Base-by-base conservation (phyloP, 768 basidiomycete genomes). In the Gyrodon lividus region DNA sequence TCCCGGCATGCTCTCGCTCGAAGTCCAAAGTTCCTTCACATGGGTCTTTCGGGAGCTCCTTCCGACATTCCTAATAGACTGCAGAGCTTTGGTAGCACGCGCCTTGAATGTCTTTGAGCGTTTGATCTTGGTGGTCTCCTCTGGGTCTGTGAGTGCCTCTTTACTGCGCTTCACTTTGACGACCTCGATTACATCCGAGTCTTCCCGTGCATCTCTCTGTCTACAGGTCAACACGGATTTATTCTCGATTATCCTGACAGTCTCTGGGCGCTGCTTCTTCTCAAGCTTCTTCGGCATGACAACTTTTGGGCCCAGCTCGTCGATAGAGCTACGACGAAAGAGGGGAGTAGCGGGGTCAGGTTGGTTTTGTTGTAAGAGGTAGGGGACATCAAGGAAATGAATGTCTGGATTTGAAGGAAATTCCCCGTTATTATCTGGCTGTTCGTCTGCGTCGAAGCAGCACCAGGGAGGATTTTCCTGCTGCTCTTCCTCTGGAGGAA, bases 401-500 rank as follows among this genome's bases (percentile, higher is more conserved):
- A 69, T 56, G 64, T 75, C 65, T 20, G 52, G 58, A 50, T 44
- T 26, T 17, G 57, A 63, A 26, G 59, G 40, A 37, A 52, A 50
- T 54, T 52, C 50, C 10, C 33, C 23, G 26, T 49, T 52, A 41
- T 55, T 51, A 47, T 64, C 66, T 31, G 62, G 60, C 19, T 48
- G 63, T 48, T 68, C 54, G 44, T 72, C 71, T 20, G 82, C 81
- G 60, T 82, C 74, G 61, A 82, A 83, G 63, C 70, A 82, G 57
- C 80, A 81, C 74, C 77, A 82, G 19, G 79, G 70, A 6, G 77
- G 77, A n/a, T 67, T 69, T 17, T 75, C 61, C 52, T 48, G 62
- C 17, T 70, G 68, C 43, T 84, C 82, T 65, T 84, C 82, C 59
- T 78, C 81, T 19, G 82, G 82, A 14, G 82, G 82, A 33, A 77